Base-by-base conservation (phyloP, 768 basidiomycete species). In the Tricholoma flavovirens region DNA sequence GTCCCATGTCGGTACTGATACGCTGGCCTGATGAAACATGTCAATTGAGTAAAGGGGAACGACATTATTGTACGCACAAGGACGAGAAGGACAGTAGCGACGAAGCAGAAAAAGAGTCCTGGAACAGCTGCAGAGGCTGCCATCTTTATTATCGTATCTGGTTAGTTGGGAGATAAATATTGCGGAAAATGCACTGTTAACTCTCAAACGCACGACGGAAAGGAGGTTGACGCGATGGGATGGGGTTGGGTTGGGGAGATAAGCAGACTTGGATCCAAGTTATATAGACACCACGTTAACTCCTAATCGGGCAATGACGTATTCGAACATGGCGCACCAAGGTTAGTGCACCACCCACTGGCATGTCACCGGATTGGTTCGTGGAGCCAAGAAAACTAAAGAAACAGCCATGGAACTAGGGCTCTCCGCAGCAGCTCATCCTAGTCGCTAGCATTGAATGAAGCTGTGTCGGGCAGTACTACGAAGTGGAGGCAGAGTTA, bases 1-100 rank as follows among this genome's bases (percentile, higher is more conserved):
- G 40, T 86, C 65, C 91, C 90, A 93, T 61, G 84, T 88, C 48
- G 90, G 89, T 50, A 80, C 70, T 14, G 87, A 86, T 19, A 91
- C 82, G 26, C 83, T 89, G 2, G 82, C 86, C 85, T 87, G 62
- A 32, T 45, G 17, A 11, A 26, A 36, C 52, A 24, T 54, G 52
- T 48, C 54, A 53, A 51, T 22, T 30, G 11, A 21, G 15, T 40
- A 49, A 51, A n/a, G 35, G n/a, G 38, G 22, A 29, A 11, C 3
- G 17, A 54, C 26, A 15, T 33, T 11, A 5, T 30, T 30, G 43
- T 43, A 76, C 83, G 33, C 71, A 88, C 88, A 61, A 88, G 82
- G 60, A 87, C 71, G 40, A 91, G 81, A 22, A 89, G 75, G 6
- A 83, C 80, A 67, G 81, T 83, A 0, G 88, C 90, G 10, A 81